Conservation (phyloP, 2,329 filamentous ascomycete species). For the Cryphonectria radicalis region DNA sequence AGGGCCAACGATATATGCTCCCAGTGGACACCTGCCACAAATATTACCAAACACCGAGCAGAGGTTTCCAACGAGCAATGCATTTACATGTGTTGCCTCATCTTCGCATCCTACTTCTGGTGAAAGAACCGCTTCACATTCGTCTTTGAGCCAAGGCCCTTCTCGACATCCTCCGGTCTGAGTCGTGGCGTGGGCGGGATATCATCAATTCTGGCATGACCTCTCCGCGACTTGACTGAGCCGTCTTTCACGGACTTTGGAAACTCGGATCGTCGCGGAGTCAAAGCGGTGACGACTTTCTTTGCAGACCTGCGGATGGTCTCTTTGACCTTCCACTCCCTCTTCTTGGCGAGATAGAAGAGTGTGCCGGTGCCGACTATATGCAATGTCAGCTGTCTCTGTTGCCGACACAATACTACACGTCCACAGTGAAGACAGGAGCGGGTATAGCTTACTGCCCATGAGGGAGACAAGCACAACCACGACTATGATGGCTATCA, state of each 20-base stretch:
- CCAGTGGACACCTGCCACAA: slow-evolving; percentile 2
- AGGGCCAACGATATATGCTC: too few relatives aligned
- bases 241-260: slow-evolving; percentile 59
- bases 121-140: slow-evolving; percentile 44
- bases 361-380: slow-evolving; percentile 68
- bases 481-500: slow-evolving; percentile 76
- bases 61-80: background rate
- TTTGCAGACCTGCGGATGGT: slow-evolving; percentile 70
- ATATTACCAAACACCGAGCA: background rate
- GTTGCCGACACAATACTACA: background rate
- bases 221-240: slow-evolving; percentile 37
- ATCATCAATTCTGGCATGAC: slow-evolving; percentile 56
- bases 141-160: slow-evolving; percentile 49
- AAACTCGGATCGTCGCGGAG: slow-evolving; percentile 65
- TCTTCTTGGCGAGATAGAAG: slow-evolving; percentile 82
- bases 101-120: slow-evolving; percentile 36
- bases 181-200: slow-evolving; percentile 63
- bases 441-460: slow-evolving; percentile 60
- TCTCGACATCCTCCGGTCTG: slow-evolving; percentile 61
- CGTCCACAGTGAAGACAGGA: background rate
- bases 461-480: slow-evolving; percentile 69
- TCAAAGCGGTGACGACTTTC: slow-evolving; percentile 64
- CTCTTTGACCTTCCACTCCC: slow-evolving; percentile 79
- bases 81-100: background rate
- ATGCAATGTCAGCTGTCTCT: slow-evolving; percentile 26